Percentiles rank a stretch among this genome's conserved stretches.
These are phyloP conservation scores for Colletotrichum lentis DNA, from an alignment of 2,329 filamentous ascomycete species.

Conservation along the genomic window DNA sequence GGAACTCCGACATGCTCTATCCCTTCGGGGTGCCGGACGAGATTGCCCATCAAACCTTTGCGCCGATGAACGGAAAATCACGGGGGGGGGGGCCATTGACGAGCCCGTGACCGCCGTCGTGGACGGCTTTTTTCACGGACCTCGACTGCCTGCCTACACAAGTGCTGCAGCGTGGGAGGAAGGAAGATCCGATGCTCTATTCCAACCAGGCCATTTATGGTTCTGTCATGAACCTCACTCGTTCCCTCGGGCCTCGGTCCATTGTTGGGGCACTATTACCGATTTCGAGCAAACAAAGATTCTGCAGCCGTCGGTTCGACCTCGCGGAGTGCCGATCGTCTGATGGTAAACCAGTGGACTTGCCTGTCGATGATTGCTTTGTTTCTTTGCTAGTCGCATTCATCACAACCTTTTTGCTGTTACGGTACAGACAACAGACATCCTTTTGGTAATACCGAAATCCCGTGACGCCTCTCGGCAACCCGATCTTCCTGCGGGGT, in stretches of 20 bases:
- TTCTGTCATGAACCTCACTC: slow-evolving; percentile 14
- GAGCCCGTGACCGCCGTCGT: slow-evolving; percentile 11
- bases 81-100: slow-evolving; percentile 12
- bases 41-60: slow-evolving; percentile 22
- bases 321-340: background rate
- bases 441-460: slow-evolving; percentile 19
- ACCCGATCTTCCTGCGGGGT: slow-evolving; percentile 6
- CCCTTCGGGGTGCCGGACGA: slow-evolving; percentile 8
- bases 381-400: background rate
- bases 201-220: slow-evolving; percentile 5
- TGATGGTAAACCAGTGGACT: slow-evolving; percentile 14
- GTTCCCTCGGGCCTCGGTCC: background rate
- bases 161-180: background rate
- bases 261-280: slow-evolving; percentile 7
- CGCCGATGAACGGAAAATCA: background rate
- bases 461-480: slow-evolving; percentile 11
- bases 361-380: slow-evolving; percentile 17
- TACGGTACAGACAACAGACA: background rate
- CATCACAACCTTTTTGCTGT: background rate
- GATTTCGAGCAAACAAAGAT: background rate
- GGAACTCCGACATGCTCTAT: slow-evolving; percentile 9
- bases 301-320: background rate
- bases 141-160: slow-evolving; percentile 12
- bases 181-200: background rate
- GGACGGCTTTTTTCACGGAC: slow-evolving; percentile 13